Evolutionary conservation across 1,284 basidiomycete species (phyloP).

Genomic region (Mycena sp.): DNA sequence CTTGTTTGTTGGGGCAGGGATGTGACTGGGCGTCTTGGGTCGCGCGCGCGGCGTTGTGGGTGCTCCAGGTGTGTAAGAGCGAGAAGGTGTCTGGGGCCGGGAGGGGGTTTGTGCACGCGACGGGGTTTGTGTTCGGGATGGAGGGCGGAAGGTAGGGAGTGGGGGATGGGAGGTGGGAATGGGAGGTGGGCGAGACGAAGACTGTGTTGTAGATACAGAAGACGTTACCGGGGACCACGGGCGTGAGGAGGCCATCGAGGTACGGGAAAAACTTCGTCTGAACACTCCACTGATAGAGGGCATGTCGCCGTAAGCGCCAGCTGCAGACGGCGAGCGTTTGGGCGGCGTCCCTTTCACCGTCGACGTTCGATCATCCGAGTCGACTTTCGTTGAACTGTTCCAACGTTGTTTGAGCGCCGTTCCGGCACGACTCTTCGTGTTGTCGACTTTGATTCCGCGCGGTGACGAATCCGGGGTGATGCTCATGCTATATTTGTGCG

Average conservation of each 20-base stretch:
- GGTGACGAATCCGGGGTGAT: constrained; percentile 76
- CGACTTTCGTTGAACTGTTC: constrained; percentile 83
- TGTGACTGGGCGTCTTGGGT: constrained; percentile 79
- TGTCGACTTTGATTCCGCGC: constrained; percentile 46
- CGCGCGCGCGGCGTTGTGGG: constrained; percentile 66
- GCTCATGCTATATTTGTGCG: constrained; percentile 76
- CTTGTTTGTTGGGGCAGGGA: constrained; percentile 67
- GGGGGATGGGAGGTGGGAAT: constrained; percentile 53
- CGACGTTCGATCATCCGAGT: constrained; percentile 54
- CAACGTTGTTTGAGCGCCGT: constrained; percentile 61
- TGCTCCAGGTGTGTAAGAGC: constrained; percentile 47
- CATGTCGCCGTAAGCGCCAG: constrained; percentile 53
- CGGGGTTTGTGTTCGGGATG: constrained; percentile 43
- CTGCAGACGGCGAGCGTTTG: constrained; percentile 58
- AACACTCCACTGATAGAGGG: constrained; percentile 53
- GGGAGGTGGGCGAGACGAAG: constrained; percentile 58
- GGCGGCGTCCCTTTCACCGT: constrained; percentile 61
- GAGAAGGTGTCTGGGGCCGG: constrained; percentile 53
- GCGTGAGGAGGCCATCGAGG: constrained; percentile 79
- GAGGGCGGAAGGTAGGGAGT: constrained; percentile 28
- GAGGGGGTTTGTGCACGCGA: constrained; percentile 51
- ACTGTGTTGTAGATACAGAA: constrained; percentile 73
- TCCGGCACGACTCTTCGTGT: constrained; percentile 51
- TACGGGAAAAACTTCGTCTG: constrained; percentile 72
- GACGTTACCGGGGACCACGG: constrained; percentile 83